These are phyloP conservation scores for Aureobasidium sp. DNA, from an alignment of 2,329 filamentous ascomycete species.

Conservation along the genomic window DNA sequence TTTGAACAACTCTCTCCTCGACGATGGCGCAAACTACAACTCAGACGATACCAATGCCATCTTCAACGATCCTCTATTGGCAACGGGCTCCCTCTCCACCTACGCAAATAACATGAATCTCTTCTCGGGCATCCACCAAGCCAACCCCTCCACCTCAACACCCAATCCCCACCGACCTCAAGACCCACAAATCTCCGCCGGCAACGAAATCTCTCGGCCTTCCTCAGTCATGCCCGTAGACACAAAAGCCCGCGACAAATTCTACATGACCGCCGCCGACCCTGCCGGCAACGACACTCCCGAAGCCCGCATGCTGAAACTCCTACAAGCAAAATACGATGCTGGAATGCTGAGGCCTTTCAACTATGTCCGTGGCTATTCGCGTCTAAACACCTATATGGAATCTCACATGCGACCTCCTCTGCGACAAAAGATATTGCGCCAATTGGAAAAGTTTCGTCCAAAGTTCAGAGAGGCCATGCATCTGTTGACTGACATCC, in stretches of 20 bases:
- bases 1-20: constrained; percentile 88
- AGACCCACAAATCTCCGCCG: constrained; percentile 40
- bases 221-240: constrained; percentile 71
- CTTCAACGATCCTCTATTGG: constrained; percentile 65
- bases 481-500: constrained; percentile 91
- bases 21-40: constrained; percentile 61
- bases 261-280: constrained; percentile 97
- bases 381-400: constrained; percentile 90
- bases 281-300: constrained; percentile 88
- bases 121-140: constrained; percentile 13
- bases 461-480: constrained; percentile 98
- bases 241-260: constrained; percentile 77
- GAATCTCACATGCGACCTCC: constrained; percentile 84
- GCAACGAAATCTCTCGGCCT: constrained; percentile 67
- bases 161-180: neutral
- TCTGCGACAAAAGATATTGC: constrained; percentile 90
- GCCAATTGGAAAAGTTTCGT: constrained; percentile 91
- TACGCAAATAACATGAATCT: constrained; percentile 47
- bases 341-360: constrained; percentile 96
- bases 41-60: constrained; percentile 53
- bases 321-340: constrained; percentile 96
- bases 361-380: constrained; percentile 98
- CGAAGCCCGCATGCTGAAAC: constrained; percentile 94
- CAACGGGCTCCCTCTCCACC: constrained; percentile 46
- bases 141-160: neutral